Conservation (phyloP, 768 basidiomycete species). For the Termitomyces sp. region DNA sequence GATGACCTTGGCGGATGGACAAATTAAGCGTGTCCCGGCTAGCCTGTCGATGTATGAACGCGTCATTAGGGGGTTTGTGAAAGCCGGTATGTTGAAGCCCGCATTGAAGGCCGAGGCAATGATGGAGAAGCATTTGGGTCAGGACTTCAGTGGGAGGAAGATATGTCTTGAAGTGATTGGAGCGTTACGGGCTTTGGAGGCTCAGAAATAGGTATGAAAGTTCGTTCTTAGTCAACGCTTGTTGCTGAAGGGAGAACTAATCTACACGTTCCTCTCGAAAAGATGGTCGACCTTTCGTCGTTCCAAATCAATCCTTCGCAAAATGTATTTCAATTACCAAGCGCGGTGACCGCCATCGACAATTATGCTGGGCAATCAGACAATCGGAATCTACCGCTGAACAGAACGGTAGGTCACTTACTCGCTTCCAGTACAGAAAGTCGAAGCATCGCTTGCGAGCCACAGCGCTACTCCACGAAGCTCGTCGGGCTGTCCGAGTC, state of each 20-base stretch:
- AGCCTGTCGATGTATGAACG: conserved; percentile 8
- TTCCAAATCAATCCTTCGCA: not conserved
- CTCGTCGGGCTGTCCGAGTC: conserved; percentile 65
- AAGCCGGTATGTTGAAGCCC: conserved; percentile 9
- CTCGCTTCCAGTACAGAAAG: conserved; percentile 72
- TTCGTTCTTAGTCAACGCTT: not conserved
- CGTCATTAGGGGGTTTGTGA: conserved; percentile 11
- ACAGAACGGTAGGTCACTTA: conserved; percentile 16
- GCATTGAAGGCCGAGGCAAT: conserved; percentile 11
- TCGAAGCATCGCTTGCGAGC: conserved; percentile 65
- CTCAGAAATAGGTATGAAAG: not conserved
- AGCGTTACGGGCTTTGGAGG: conserved; percentile 5
- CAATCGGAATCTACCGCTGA: not conserved
- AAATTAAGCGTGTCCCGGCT: not conserved
- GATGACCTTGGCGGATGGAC: conserved; percentile 2
- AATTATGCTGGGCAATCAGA: conserved; percentile 10
- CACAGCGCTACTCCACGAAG: conserved; percentile 60
- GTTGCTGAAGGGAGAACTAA: not conserved
- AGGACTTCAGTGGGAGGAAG: not conserved
- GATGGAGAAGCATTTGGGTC: conserved; percentile 7
- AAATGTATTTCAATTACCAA: conserved; percentile 5
- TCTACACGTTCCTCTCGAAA: not conserved
- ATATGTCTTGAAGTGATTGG: conserved; percentile 1
- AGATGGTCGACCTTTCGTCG: not conserved
- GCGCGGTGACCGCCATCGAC: conserved; percentile 18